Conservation (phyloP, 2,329 filamentous ascomycete genomes). For the Fusarium hostae region DNA sequence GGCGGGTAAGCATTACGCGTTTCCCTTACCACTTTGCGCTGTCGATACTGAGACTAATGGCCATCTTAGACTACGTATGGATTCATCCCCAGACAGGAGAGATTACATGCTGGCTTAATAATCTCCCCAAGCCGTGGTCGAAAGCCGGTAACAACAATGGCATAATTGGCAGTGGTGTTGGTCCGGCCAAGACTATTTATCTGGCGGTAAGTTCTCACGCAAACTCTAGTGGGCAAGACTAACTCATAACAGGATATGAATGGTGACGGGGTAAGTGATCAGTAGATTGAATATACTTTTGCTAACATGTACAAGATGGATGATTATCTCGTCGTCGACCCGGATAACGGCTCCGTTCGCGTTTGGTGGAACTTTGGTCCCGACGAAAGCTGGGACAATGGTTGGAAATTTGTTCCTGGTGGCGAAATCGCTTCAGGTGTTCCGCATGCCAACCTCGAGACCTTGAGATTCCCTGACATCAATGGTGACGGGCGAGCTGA, state of each 20-base stretch:
- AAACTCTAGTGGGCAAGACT: rapidly evolving
- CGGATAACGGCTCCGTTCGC: neutral
- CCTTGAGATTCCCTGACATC: constrained; percentile 41
- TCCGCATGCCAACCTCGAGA: constrained; percentile 39
- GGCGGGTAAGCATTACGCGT: neutral
- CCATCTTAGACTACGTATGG: constrained; percentile 4
- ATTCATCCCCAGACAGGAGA: neutral
- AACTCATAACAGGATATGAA: constrained; percentile 2
- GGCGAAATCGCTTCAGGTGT: constrained; percentile 40
- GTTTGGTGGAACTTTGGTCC: constrained; percentile 17
- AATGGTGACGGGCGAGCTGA: constrained; percentile 44
- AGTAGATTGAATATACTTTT: rapidly evolving
- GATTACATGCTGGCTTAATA: constrained; percentile 11
- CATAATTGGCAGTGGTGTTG: constrained; percentile 2
- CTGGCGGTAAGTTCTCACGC: neutral
- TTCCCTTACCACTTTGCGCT: rapidly evolving
- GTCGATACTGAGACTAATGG: neutral
- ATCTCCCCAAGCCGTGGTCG: neutral
- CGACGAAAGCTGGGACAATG: neutral
- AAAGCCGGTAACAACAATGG: constrained; percentile 6
- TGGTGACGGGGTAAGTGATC: neutral
- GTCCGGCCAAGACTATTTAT: constrained; percentile 1
- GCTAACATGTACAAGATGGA: neutral
- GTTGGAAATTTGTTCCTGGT: constrained; percentile 23
- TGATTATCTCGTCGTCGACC: constrained; percentile 7